Evolutionary conservation across 495 filamentous ascomycete species (phyloP).

Genomic region (Xanthoparmelia taractica): DNA sequence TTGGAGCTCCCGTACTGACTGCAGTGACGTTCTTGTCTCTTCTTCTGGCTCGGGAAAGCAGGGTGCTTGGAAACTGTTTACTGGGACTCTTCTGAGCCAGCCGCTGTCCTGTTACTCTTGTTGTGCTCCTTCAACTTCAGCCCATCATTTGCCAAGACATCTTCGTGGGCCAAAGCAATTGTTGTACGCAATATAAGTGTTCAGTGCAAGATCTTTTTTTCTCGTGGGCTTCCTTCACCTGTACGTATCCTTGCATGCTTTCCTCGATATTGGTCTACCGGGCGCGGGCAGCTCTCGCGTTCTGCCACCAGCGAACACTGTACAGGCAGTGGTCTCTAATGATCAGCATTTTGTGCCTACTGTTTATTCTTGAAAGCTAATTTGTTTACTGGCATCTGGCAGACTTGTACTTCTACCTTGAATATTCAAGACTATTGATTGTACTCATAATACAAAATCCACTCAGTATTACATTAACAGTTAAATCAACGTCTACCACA

Average conservation of each 20-base stretch:
- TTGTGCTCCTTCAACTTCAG: constrained; percentile 17
- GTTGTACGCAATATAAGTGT: constrained; percentile 18
- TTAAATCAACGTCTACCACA: constrained; percentile 29
- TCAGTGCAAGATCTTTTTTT: constrained; percentile 22
- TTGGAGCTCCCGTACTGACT: constrained; percentile 1
- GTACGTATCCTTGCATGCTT: constrained; percentile 43
- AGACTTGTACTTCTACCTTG: constrained; percentile 31
- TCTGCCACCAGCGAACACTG: constrained; percentile 1
- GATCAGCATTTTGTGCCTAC: neutral
- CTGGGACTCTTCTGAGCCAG: constrained; percentile 3
- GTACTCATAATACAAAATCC: constrained; percentile 25
- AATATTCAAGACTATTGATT: constrained; percentile 24
- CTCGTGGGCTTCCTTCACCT: constrained; percentile 29
- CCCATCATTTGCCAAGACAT: constrained; percentile 34
- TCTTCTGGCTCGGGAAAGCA: constrained; percentile 7
- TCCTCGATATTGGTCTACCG: constrained; percentile 4
- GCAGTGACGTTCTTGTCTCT: constrained; percentile 4
- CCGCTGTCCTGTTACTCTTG: constrained; percentile 14
- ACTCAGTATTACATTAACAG: constrained; percentile 7
- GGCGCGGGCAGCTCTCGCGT: constrained; percentile 10
- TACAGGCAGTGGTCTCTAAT: constrained; percentile 4
- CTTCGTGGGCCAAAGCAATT: constrained; percentile 28
- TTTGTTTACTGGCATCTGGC: constrained; percentile 16
- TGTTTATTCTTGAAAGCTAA: constrained; percentile 24
- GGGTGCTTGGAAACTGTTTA: constrained; percentile 12